Conservation (phyloP, 2,329 filamentous ascomycete genomes). For the Mollisia scopiformis region DNA sequence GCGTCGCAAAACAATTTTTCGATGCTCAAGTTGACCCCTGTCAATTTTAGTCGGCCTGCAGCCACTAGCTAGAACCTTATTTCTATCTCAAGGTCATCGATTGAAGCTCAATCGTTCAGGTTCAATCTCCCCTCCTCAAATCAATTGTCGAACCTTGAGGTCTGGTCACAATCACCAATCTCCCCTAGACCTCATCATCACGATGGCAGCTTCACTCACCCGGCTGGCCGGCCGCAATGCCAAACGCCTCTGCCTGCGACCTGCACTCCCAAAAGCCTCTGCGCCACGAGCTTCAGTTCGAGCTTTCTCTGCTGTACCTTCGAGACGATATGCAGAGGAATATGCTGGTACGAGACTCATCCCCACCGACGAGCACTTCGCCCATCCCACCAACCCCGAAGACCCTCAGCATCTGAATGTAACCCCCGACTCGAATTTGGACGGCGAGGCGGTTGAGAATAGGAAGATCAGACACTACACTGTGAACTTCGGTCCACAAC, state of each 20-base stretch:
- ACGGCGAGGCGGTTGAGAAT: constrained; percentile 50
- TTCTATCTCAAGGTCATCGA: constrained; percentile 30
- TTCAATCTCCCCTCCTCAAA: constrained; percentile 20
- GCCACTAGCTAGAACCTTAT: constrained; percentile 10
- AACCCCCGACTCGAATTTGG: constrained; percentile 42
- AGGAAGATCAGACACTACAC: constrained; percentile 99
- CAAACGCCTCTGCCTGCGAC: constrained; percentile 65
- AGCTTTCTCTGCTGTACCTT: constrained; percentile 66
- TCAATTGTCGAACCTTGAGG: constrained; percentile 27
- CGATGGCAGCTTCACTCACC: constrained; percentile 74
- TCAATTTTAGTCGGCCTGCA: neutral
- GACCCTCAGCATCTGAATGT: constrained; percentile 34
- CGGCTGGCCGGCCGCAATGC: constrained; percentile 73
- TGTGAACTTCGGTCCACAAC: constrained; percentile 98
- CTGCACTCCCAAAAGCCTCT: constrained; percentile 38
- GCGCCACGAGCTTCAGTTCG: constrained; percentile 48
- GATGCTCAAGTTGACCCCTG: constrained; percentile 1
- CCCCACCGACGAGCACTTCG: constrained; percentile 67
- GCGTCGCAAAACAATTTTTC: constrained; percentile 1
- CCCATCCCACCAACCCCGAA: constrained; percentile 54
- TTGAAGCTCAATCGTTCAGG: constrained; percentile 7
- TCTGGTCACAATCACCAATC: constrained; percentile 27
- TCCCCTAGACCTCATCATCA: constrained; percentile 34
- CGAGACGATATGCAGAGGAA: constrained; percentile 65
- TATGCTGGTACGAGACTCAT: constrained; percentile 52